phyloP scores from a whole-genome alignment of 176 grass and related monocot genomes.

The Tuctoria greenei region DNA sequence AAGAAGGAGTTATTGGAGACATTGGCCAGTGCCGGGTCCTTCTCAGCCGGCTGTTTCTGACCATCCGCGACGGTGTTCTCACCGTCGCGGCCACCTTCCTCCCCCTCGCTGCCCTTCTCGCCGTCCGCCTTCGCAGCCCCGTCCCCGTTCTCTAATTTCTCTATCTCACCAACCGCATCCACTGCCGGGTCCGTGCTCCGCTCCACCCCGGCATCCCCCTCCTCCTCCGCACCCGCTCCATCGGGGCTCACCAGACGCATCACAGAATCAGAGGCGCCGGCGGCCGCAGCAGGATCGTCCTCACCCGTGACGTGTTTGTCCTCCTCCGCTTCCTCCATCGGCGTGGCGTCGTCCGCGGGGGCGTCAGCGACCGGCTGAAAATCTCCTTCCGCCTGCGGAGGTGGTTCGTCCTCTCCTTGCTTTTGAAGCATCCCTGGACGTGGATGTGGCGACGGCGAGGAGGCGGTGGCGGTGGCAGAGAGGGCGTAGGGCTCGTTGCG shows the following conservation, averaged over 20 bases:
- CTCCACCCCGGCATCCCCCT: not conserved
- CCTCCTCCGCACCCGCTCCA: constrained; percentile 16
- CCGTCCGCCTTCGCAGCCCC: constrained; percentile 11
- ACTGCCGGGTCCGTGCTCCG: not conserved
- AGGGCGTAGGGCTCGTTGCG: not conserved
- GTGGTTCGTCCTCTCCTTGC: not conserved
- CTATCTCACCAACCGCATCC: constrained; percentile 19
- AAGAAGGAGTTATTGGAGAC: constrained; percentile 46
- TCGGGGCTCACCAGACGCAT: constrained; percentile 8
- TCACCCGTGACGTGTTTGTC: not conserved
- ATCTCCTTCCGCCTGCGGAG: constrained; percentile 11
- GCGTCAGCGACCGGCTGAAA: not conserved
- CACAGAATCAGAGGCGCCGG: not conserved
- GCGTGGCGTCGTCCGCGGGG: not conserved
- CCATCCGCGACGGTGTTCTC: constrained; percentile 22
- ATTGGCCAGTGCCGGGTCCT: constrained; percentile 33
- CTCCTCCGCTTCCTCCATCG: constrained; percentile 30
- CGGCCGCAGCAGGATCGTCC: not conserved
- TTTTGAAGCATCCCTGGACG: constrained; percentile 17
- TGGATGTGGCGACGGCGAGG: not conserved
- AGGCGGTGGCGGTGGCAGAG: not conserved
- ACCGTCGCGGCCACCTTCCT: not conserved
- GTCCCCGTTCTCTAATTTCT: constrained; percentile 41
- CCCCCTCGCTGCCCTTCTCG: not conserved
- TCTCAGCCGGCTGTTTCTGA: constrained; percentile 23